Evolutionary conservation across 2,329 filamentous ascomycete genomes (phyloP).

Genomic region (Penicillium brevicompactum): DNA sequence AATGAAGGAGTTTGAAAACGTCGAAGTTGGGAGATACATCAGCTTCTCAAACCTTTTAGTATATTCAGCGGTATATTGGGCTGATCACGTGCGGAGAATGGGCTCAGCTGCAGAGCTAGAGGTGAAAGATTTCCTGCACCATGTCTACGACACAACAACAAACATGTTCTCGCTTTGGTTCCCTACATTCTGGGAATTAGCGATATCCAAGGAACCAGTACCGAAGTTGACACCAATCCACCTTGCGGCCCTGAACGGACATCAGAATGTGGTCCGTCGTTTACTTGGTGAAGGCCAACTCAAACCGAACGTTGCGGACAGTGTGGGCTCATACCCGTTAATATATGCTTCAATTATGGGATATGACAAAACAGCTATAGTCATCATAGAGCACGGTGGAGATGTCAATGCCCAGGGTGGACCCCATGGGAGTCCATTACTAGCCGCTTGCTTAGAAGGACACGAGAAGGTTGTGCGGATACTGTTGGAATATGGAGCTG

Average conservation of each 20-base stretch:
- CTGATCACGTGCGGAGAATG: constrained; percentile 5
- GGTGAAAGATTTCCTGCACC: background rate
- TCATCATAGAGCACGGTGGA: too few relatives aligned
- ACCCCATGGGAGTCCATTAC: too few relatives aligned
- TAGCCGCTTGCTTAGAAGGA: too few relatives aligned
- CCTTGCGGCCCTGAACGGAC: constrained; percentile 4
- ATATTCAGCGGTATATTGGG: constrained; percentile 12
- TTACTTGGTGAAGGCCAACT: background rate
- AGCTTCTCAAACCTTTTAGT: constrained; percentile 5
- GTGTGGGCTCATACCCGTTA: too few relatives aligned
- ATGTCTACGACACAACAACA: constrained; percentile 1
- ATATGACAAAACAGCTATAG: too few relatives aligned
- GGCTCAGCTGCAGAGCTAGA: background rate
- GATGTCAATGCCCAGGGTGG: too few relatives aligned
- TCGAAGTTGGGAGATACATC: too few relatives aligned
- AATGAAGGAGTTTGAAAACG: constrained; percentile 6
- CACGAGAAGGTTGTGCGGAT: too few relatives aligned
- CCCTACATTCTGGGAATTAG: constrained; percentile 1
- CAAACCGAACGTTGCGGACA: background rate
- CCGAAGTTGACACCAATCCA: background rate
- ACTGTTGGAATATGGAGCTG: too few relatives aligned
- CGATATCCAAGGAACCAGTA: too few relatives aligned
- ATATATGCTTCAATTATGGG: too few relatives aligned
- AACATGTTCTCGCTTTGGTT: constrained; percentile 2
- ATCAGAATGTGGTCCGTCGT: background rate